phyloP scores from a whole-genome alignment of 75 land plant species.

The Chamaecyparis obtusa region DNA sequence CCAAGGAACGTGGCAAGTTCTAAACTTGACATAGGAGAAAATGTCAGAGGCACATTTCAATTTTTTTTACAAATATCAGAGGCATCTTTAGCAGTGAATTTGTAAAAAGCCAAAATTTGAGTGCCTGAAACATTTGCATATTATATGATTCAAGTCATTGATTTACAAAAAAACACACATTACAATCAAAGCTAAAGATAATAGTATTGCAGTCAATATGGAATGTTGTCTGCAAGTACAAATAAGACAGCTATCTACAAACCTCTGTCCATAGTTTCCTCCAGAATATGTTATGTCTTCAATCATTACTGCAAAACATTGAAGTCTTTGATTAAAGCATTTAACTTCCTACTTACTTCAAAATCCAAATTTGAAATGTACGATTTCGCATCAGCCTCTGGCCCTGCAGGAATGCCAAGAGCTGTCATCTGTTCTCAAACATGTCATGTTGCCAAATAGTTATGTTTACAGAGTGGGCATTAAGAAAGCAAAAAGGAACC shows the following conservation, averaged over 20 bases:
- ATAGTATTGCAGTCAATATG: not conserved
- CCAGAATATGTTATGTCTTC: not conserved
- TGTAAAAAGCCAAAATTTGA: too few species aligned
- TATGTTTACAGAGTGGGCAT: too few species aligned
- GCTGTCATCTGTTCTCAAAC: conserved; percentile 57
- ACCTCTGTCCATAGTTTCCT: not conserved
- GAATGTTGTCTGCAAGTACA: not conserved
- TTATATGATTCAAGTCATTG: not conserved
- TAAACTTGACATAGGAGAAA: not conserved
- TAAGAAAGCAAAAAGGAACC: not conserved
- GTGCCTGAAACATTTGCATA: not conserved
- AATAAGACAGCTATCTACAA: not conserved
- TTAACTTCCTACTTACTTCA: conserved; percentile 34
- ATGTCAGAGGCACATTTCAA: too few species aligned
- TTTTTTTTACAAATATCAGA: too few species aligned
- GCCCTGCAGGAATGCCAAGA: conserved; percentile 36
- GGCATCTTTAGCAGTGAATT: not conserved
- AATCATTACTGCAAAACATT: not conserved
- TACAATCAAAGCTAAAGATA: not conserved
- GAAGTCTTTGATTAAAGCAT: not conserved
- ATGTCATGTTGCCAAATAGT: conserved; percentile 58
- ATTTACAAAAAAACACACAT: not conserved
- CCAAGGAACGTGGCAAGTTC: not conserved
- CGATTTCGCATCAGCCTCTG: conserved; percentile 60
- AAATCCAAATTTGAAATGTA: conserved; percentile 71